Evolutionary conservation across 2,329 filamentous ascomycete species (phyloP).

Genomic region (Parascedosporium putredinis): DNA sequence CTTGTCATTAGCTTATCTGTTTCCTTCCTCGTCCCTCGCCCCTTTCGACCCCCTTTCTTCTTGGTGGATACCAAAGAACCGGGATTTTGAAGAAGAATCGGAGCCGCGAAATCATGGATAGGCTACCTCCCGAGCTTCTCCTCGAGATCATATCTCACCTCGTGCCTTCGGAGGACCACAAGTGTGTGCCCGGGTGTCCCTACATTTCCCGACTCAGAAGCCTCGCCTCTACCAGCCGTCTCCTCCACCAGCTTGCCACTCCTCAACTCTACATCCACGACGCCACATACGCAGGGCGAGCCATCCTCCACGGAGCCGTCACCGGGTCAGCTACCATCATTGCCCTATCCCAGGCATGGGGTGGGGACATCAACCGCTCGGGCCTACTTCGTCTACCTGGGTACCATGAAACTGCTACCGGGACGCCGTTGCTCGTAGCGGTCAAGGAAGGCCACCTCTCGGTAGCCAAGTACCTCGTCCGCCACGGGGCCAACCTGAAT

Average conservation of each 20-base stretch:
- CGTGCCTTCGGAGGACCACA: neutral
- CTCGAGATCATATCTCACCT: slow-evolving; percentile 6
- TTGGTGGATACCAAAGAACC: too few relatives aligned
- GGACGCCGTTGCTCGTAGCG: slow-evolving; percentile 6
- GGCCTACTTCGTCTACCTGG: neutral
- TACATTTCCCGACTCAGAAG: neutral
- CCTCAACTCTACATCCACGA: slow-evolving; percentile 6
- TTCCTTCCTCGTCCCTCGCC: neutral
- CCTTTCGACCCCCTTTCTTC: neutral
- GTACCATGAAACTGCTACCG: neutral
- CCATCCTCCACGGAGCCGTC: slow-evolving; percentile 4
- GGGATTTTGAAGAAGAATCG: neutral
- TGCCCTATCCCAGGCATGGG: slow-evolving; percentile 2
- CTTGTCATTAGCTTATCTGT: neutral
- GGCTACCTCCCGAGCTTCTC: slow-evolving; percentile 5
- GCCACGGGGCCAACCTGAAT: neutral
- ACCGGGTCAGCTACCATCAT: neutral
- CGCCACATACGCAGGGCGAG: slow-evolving; percentile 3
- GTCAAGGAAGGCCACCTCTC: slow-evolving; percentile 1
- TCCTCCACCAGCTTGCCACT: neutral
- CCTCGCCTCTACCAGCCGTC: neutral
- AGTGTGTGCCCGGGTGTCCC: neutral
- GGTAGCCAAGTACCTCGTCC: slow-evolving; percentile 5
- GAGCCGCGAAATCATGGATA: slow-evolving; percentile 2
- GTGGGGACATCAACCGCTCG: slow-evolving; percentile 1